Percentiles rank a stretch among this genome's conserved stretches.
phyloP scores from a whole-genome alignment of 202 grass and related monocot genomes.

The Setaria italica region DNA sequence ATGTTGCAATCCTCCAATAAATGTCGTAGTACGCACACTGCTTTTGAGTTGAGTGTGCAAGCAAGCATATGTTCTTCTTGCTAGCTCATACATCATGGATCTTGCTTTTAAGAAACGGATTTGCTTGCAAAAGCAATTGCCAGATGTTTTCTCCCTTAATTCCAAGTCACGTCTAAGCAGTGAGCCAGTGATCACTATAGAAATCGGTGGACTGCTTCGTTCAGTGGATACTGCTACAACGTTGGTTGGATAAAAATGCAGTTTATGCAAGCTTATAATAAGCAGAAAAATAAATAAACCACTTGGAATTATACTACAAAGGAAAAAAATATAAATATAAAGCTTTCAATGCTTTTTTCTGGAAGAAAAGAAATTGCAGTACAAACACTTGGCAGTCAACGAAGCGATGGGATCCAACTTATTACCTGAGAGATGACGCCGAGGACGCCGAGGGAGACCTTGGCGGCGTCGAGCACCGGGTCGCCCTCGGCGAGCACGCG shows the following conservation, averaged over 20 bases:
- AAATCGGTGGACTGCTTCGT: too few species aligned
- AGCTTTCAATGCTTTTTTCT: background rate
- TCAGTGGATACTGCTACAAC: too few species aligned
- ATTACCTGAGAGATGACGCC: constrained; percentile 77
- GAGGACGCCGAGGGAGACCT: constrained; percentile 86
- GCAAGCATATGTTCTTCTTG: background rate
- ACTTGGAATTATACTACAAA: background rate
- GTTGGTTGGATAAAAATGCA: too few species aligned
- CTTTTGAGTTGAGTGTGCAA: background rate
- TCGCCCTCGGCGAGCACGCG: constrained; percentile 42
- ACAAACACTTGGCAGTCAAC: background rate
- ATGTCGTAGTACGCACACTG: constrained; percentile 1
- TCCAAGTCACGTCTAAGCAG: background rate
- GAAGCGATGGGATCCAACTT: background rate
- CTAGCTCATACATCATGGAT: background rate
- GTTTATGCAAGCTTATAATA: too few species aligned
- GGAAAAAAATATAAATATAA: background rate
- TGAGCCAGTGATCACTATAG: background rate
- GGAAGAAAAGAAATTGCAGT: background rate
- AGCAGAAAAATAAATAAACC: background rate
- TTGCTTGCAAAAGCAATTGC: background rate
- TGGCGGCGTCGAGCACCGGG: constrained; percentile 67
- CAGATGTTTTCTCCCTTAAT: background rate
- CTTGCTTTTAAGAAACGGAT: constrained; percentile 13
- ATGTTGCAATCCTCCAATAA: background rate